phyloP scores from a whole-genome alignment of 2,329 filamentous ascomycete genomes.

The Curvularia eragrostidis region DNA sequence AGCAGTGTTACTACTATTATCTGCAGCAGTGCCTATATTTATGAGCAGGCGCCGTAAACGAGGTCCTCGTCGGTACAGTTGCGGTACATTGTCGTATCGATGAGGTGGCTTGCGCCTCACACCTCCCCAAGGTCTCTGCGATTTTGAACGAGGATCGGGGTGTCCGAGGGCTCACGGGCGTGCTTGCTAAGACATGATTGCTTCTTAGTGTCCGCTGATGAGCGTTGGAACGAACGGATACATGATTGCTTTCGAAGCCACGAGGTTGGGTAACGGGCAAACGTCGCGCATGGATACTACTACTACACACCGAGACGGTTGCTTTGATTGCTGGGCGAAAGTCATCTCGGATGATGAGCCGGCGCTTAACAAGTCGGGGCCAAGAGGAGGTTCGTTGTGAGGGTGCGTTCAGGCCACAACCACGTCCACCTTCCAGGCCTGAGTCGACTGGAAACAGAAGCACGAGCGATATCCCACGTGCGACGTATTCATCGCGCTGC shows the following conservation, averaged over 20 bases:
- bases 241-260: background rate
- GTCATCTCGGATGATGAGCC: background rate
- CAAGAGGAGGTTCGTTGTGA: background rate
- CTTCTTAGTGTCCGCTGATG: background rate
- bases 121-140: background rate
- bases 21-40: too few species aligned
- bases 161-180: background rate
- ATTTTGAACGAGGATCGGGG: background rate
- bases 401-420: background rate
- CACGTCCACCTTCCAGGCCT: background rate
- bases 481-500: background rate
- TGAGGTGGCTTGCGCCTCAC: background rate
- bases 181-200: background rate
- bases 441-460: background rate
- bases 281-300: background rate
- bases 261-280: background rate
- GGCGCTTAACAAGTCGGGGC: background rate
- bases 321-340: background rate
- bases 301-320: background rate
- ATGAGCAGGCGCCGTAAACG: background rate
- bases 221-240: background rate
- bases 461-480: background rate
- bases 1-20: background rate
- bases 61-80: background rate
- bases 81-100: background rate